Percentiles rank a stretch among this genome's conserved stretches.
Conservation (phyloP, 306 rosid genomes). For the Prosopis cineraria region DNA sequence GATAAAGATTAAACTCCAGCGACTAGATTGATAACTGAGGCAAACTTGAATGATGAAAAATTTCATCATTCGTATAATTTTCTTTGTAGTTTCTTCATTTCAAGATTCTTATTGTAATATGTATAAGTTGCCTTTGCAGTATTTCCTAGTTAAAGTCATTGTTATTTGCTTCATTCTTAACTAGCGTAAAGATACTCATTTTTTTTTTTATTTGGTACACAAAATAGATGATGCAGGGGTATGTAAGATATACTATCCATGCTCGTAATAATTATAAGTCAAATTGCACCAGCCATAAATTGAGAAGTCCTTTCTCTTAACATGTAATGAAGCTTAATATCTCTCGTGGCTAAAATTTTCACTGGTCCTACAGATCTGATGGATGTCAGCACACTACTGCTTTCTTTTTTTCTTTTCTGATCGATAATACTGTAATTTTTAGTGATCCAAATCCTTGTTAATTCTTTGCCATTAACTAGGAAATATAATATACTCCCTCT, state of each 20-base stretch:
- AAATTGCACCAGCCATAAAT: not conserved
- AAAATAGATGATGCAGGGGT: not conserved
- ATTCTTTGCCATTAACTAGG: not conserved
- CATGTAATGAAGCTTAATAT: not conserved
- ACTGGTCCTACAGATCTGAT: not conserved
- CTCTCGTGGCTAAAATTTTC: slow-evolving; percentile 8
- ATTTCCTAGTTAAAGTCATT: not conserved
- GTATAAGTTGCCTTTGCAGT: not conserved
- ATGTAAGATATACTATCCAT: not conserved
- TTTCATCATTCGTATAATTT: too few relatives aligned
- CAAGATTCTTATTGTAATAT: slow-evolving; percentile 23
- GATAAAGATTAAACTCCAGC: too few relatives aligned
- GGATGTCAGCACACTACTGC: not conserved
- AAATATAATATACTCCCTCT: not conserved
- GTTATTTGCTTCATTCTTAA: not conserved
- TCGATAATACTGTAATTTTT: not conserved
- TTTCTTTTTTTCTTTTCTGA: not conserved
- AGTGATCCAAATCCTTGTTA: slow-evolving; percentile 7
- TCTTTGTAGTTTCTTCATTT: not conserved
- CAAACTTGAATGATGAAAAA: too few relatives aligned
- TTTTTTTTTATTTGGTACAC: slow-evolving; percentile 9
- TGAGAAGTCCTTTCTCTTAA: slow-evolving; percentile 3
- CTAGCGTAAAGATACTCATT: not conserved
- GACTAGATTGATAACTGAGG: too few relatives aligned
- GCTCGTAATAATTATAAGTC: not conserved